Base-by-base conservation (phyloP, 176 grass and related monocot genomes). In the Avena sativa region DNA sequence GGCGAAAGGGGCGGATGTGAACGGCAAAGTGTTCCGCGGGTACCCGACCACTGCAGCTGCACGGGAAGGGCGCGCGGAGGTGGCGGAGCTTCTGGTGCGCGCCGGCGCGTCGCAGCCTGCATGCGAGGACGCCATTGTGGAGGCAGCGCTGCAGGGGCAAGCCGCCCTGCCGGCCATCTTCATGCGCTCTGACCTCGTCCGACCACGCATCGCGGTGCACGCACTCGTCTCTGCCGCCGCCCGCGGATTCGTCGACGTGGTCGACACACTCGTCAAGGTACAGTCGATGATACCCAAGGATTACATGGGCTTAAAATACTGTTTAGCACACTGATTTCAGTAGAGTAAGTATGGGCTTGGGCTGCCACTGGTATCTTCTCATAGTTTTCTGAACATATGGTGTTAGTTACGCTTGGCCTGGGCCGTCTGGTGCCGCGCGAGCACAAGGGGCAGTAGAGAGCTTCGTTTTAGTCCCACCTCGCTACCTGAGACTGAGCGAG, bases 101-200 rank as follows among this genome's bases (percentile, higher is more conserved):
- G 90, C 94, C 0, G 97, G 97, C 12, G 87, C 97, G 21, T 96
- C 94, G 50, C 97, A 99, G 85, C 94, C 89, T 8, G 94, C 97
- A 0, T 99, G 97, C 79, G 97, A 99, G 89, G 97, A 99, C 83
- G 97, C 97, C 73, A 79, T 99, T 80, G 92, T 99, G 30, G 97
- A 99, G 90, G 93, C 94, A 9, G 89, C 92, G 40, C 52, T 91
- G 49, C 94, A 99, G 62, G 92, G 92, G 51, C 89, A 83, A 72
- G 87, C 94, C 6, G 61, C 84, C n/a, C 89, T 99, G 34, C 90
- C 87, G 8, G 90, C 87, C 53, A 89, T 96, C 74, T 84, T 94
- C 77, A 96, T 99, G 94, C 48, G 74, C 64, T 94, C 94, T 20
- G 97, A 99, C 78, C 94, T 99, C 65, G 89, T 99, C 73, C 83